Evolutionary conservation across 2,329 filamentous ascomycete genomes (phyloP).

Genomic region (Penicillium sp.): DNA sequence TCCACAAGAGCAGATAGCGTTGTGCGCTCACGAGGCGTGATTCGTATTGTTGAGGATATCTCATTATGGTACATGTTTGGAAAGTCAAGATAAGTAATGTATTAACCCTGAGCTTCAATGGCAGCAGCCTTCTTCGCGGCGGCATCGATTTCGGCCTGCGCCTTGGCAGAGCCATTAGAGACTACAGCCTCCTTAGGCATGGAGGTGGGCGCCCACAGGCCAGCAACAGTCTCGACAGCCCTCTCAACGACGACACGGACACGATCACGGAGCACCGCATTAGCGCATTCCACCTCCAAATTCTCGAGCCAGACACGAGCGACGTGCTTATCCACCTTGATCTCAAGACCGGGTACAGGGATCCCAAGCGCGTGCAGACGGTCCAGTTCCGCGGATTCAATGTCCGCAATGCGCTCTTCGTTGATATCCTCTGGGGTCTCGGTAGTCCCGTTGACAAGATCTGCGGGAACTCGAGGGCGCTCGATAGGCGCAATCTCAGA

Average conservation of each 20-base stretch:
- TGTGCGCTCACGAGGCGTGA: background rate
- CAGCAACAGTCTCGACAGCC: constrained; percentile 82
- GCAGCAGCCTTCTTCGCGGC: constrained; percentile 25
- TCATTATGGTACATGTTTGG: constrained; percentile 22
- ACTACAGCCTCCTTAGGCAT: constrained; percentile 23
- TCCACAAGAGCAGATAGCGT: background rate
- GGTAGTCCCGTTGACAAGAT: constrained; percentile 20
- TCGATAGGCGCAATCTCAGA: constrained; percentile 79
- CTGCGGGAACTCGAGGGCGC: constrained; percentile 53
- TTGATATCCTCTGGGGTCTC: constrained; percentile 30
- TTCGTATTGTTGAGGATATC: constrained; percentile 4
- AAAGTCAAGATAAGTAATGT: background rate
- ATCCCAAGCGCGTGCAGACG: constrained; percentile 82
- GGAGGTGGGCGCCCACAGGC: constrained; percentile 55
- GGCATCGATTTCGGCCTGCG: constrained; percentile 15
- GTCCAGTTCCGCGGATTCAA: constrained; percentile 70
- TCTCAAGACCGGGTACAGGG: constrained; percentile 83
- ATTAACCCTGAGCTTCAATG: constrained; percentile 30
- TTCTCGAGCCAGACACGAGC: constrained; percentile 92
- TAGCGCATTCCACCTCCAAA: constrained; percentile 82
- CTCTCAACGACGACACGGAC: constrained; percentile 88
- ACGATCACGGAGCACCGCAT: constrained; percentile 76
- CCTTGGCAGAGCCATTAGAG: constrained; percentile 27
- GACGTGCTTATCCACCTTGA: constrained; percentile 83
- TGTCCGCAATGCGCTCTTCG: constrained; percentile 53